phyloP scores from a whole-genome alignment of 352 stramenopile genomes.

The Globisporangium recalcitrans region DNA sequence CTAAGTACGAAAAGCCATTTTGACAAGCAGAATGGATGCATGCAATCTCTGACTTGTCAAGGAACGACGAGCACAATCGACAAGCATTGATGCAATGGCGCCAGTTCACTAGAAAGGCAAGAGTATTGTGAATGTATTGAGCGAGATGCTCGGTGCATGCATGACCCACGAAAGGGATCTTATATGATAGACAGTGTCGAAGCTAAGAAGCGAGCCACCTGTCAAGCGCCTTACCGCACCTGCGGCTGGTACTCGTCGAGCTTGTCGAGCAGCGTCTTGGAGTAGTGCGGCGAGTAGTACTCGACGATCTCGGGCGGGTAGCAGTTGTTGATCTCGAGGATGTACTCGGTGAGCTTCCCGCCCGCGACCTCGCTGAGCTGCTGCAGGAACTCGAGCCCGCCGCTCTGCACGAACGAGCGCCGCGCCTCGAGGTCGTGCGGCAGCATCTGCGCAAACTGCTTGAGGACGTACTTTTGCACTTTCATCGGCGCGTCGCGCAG shows the following conservation, averaged over 20 bases:
- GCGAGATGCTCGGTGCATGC: not conserved
- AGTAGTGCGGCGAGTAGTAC: constrained; percentile 96
- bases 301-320: constrained; percentile 95
- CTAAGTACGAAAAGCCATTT: constrained; percentile 1
- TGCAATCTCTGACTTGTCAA: no score
- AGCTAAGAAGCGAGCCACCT: not conserved
- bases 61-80: no score
- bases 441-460: constrained; percentile 93
- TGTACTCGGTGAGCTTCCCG: constrained; percentile 94
- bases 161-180: not conserved
- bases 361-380: constrained; percentile 89
- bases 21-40: constrained; percentile 4
- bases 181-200: not conserved
- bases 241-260: constrained; percentile 93
- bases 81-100: no score
- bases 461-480: constrained; percentile 95
- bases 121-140: not conserved
- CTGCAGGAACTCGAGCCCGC: constrained; percentile 91
- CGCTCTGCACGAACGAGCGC: constrained; percentile 91
- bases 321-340: constrained; percentile 94
- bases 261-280: constrained; percentile 94
- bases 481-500: constrained; percentile 90
- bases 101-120: not conserved
- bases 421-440: constrained; percentile 91
- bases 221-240: constrained; percentile 41